A percentile compares a stretch with the other conserved stretches of the same genome.
phyloP scores from a whole-genome alignment of 2,329 filamentous ascomycete genomes.

The Nigrospora oryzae region DNA sequence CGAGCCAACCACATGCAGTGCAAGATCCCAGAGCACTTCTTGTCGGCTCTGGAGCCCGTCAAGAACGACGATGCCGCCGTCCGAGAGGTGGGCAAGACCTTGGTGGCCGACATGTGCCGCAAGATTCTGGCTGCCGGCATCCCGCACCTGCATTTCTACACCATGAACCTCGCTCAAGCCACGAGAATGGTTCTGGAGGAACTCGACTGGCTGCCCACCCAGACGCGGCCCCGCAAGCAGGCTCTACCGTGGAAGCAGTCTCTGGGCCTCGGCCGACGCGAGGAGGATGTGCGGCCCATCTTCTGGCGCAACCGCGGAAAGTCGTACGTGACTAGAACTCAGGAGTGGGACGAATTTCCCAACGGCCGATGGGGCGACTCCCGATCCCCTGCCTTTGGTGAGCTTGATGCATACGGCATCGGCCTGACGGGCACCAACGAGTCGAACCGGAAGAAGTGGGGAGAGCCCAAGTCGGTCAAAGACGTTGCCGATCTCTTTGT shows the following conservation, averaged over 20 bases:
- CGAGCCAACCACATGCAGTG: constrained; percentile 88
- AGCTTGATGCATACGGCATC: constrained; percentile 89
- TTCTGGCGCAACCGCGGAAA: constrained; percentile 98
- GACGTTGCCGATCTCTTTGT: constrained; percentile 82
- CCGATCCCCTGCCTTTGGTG: constrained; percentile 89
- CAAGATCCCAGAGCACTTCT: constrained; percentile 73
- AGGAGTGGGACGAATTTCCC: constrained; percentile 98
- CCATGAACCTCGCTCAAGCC: constrained; percentile 95
- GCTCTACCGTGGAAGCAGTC: constrained; percentile 96
- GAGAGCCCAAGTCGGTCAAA: constrained; percentile 67
- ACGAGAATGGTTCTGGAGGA: constrained; percentile 93
- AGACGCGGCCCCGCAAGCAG: constrained; percentile 72
- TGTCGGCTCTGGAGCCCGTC: constrained; percentile 74
- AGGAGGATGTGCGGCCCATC: constrained; percentile 93
- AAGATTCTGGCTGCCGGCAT: constrained; percentile 78
- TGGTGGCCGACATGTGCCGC: constrained; percentile 85
- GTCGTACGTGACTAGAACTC: constrained; percentile 89
- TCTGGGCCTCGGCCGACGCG: constrained; percentile 76
- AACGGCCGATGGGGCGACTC: constrained; percentile 99
- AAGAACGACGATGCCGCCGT: constrained; percentile 96
- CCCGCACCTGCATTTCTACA: constrained; percentile 92
- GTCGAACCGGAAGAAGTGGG: constrained; percentile 92
- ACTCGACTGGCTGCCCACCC: constrained; percentile 70
- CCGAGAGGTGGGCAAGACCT: constrained; percentile 75
- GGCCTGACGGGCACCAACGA: constrained; percentile 92